Evolutionary conservation across 371 early-diverging fungal species (phyloP), one percentile per base, ranked within the genome.

Genomic region (Saksenaea vasiformis): DNA sequence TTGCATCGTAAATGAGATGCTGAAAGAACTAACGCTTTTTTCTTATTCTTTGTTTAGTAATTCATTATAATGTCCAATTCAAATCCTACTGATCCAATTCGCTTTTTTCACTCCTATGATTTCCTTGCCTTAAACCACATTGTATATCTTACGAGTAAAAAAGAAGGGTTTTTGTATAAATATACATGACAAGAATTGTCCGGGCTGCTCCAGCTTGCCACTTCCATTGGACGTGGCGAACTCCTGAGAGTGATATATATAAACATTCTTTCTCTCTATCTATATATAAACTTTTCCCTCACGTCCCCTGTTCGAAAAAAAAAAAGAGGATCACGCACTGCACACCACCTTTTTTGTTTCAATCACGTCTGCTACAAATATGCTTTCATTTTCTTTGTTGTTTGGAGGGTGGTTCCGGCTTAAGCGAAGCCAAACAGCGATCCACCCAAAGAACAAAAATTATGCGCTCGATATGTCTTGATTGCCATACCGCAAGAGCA

Each of bases 401-500:
- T 56, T 37, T 59, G 22, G 56, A 47, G 62, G 74, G 68, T 54
- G 65, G 77, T 62, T 66, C 82, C 78, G 71, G 78, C 79, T 76
- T 73, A 56, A 22, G 78, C 78, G 78, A 78, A 76, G 82, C 78
- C 78, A 71, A 36, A 59, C 17, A 68, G 71, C 53, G 70, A 76
- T 43, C 70, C 64, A 54, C 65, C 76, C 62, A 28, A 39, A 44
- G 19, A 26, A 64, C 61, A 81, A 80, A 81, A 81, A 81, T 81
- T 81, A 81, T 81, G 82, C 82, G 78, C 77, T 74, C 77, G 82
- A 81, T 78, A 81, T 81, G 82, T 81, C 82, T 81, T 81, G 82
- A 81, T 81, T 67, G 71, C 78, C 82, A 78, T 78, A 78, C 82
- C 82, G 77, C 82, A 76, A 69, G 73, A 77, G 70, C 66, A 60